Evolutionary conservation across 345 rosid species (phyloP).

Genomic region (Turnera subulata): DNA sequence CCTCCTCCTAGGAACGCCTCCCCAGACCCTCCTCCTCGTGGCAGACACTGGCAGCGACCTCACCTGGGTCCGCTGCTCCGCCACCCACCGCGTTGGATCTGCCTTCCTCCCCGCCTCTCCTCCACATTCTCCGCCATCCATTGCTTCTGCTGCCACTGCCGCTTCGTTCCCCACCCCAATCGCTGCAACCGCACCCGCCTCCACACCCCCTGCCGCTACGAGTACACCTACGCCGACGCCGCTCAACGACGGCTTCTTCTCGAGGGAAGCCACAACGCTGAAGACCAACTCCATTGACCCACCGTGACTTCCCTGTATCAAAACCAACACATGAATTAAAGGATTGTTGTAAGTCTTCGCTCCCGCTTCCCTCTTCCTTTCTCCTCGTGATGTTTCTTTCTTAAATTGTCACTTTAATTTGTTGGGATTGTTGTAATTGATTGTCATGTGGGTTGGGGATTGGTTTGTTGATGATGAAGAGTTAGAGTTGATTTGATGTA

Average conservation of each 20-base stretch:
- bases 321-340: no score
- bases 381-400: no score
- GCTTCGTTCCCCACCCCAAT: slow-evolving; percentile 49
- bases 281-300: slow-evolving; percentile 56
- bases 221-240: slow-evolving; percentile 70
- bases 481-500: no score
- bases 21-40: slow-evolving; percentile 62
- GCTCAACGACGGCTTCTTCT: slow-evolving; percentile 56
- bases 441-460: no score
- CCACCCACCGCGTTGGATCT: slow-evolving; percentile 46
- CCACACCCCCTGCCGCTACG: slow-evolving; percentile 63
- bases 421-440: no score
- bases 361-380: no score
- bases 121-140: slow-evolving; percentile 65
- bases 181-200: slow-evolving; percentile 48
- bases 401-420: no score
- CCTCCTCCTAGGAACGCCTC: slow-evolving; percentile 72
- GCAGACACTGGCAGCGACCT: slow-evolving; percentile 91
- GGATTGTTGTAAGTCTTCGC: no score
- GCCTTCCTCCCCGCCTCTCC: slow-evolving; percentile 74
- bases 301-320: no score
- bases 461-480: no score
- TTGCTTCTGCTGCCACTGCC: slow-evolving; percentile 53
- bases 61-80: slow-evolving; percentile 64
- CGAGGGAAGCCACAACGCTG: slow-evolving; percentile 52